Base-by-base conservation (phyloP, 306 rosid species). In the Inga leiocalycina region DNA sequence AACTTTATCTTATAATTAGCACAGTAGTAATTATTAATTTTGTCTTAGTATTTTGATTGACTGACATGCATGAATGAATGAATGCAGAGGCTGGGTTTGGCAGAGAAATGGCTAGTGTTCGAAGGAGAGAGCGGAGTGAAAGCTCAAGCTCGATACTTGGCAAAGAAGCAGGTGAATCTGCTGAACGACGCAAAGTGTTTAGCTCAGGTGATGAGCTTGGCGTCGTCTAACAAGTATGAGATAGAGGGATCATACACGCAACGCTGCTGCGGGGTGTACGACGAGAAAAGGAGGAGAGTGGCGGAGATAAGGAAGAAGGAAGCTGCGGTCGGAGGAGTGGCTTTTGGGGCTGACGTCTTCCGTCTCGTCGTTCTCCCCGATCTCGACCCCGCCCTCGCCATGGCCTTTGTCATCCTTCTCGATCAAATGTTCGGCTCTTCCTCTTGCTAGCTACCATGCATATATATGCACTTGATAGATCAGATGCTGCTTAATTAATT, bases 251-350 rank as follows among this genome's bases (percentile, higher is more conserved):
- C 92, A 52, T 94, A 89, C 83, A 9, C 88, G 64, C 86, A 87
- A 45, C 88, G 98, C 82, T 71, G 88, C 83, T 94, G 97, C 66
- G 52, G 6, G 1, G 85, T 94, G 49, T 88, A 84, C 79, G 89
- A 92, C 80, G 85, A 65, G 17, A 88, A 85, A 64, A 77, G 87
- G 85, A 87, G 75, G 79, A 79, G 59, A 62, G 92, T 94, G 81
- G 98, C 90, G 35, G 98, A 93, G 89, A 91, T 91, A 13, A 89
- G 89, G 85, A 85, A 79, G 74, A 91, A 93, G 84, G 97, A 93
- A 79, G 82, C 88, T 1, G 82, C 70, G 27, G 90, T 34, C 0
- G 85, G 89, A 3, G 91, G 92, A 22, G 89, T 86, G 32, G 88
- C 84, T 22, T 85, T 93, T 27, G 98, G 98, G 24, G 83, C 80